Evolutionary conservation across 2,329 filamentous ascomycete species (phyloP), one percentile per base, ranked within the genome.

Genomic region (Lasiodiplodia sp.): DNA sequence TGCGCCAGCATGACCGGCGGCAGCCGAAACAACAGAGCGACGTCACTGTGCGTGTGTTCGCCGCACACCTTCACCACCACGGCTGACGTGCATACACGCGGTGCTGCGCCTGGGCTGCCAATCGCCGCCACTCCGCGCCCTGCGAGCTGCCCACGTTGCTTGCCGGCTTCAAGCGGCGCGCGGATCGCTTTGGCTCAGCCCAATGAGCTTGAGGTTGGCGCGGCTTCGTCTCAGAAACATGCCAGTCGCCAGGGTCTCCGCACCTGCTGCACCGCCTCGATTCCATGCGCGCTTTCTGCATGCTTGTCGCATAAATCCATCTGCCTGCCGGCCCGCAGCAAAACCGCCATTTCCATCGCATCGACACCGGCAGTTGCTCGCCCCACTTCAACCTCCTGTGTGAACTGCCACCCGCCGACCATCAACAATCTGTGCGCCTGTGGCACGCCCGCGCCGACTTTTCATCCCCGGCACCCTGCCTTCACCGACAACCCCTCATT

Each of bases 81-180:
- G n/a, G 40, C 60, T 52, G 44, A 64, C 47, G 60, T 37, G 60
- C 60, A 63, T 49, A 62, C 57, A 49, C 44, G 44, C 44, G 28
- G 44, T 25, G 47, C 28, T 38, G 60, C 40, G 58, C 47, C 25
- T 64, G 44, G 60, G 47, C 44, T 37, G 47, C 60, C 60, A 64
- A 52, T 64, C 60, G 44, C 60, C 18, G 47, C 44, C 7, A 47
- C 44, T 64, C 44, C 60, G 60, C 16, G 40, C 23, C 28, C 40
- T 38, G 60, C 60, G 60, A 52, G 60, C 47, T 52, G 58, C 60
- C 60, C 60, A 64, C 60, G 60, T 64, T 64, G 47, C 60, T 37
- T 47, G 58, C 38, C 21, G 38, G 23, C 7, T 47, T 28, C 44
- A 40, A 47, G 58, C 28, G 58, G 44, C 58, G 58, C n/a, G n/a